These are phyloP conservation scores for Xylariaceae sp. DNA, from an alignment of 2,329 filamentous ascomycete species.

Conservation along the genomic window DNA sequence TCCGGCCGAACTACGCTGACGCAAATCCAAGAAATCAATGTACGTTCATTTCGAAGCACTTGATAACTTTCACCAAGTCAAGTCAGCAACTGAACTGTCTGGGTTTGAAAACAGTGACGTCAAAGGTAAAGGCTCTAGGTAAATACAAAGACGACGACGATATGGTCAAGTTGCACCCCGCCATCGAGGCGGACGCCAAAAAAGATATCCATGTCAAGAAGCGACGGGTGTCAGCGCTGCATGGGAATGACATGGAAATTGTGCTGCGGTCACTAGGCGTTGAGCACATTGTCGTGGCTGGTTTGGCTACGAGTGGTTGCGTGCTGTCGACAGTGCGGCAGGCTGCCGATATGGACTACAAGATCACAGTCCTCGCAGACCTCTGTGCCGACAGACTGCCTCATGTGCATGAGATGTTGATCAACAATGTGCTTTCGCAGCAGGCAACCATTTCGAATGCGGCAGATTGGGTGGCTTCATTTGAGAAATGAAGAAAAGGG, in stretches of 20 bases:
- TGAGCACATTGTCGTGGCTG: slow-evolving; percentile 30
- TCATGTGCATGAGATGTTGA: slow-evolving; percentile 32
- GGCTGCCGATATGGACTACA: slow-evolving; percentile 35
- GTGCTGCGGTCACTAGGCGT: slow-evolving; percentile 29
- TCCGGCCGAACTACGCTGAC: slow-evolving; percentile 32
- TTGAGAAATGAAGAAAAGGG: slow-evolving; percentile 3
- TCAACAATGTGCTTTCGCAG: slow-evolving; percentile 31
- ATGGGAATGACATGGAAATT: slow-evolving; percentile 33
- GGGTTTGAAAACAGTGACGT: slow-evolving; percentile 24
- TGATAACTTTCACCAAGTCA: too few species aligned
- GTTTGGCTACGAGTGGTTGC: slow-evolving; percentile 33
- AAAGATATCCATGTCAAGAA: slow-evolving; percentile 33
- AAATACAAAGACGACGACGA: slow-evolving; percentile 24
- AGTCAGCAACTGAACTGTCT: too few species aligned
- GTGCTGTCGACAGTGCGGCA: slow-evolving; percentile 35
- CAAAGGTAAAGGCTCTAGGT: slow-evolving; percentile 16
- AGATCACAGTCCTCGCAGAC: slow-evolving; percentile 32
- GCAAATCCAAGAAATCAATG: slow-evolving; percentile 19
- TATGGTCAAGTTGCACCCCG: slow-evolving; percentile 20
- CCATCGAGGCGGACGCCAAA: slow-evolving; percentile 5
- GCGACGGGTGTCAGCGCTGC: slow-evolving; percentile 34
- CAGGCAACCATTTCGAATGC: slow-evolving; percentile 27
- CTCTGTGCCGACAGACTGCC: slow-evolving; percentile 32
- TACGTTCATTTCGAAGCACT: too few species aligned
- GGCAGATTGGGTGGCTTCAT: slow-evolving; percentile 27